A percentile compares a stretch with the other conserved stretches of the same genome.
phyloP scores from a whole-genome alignment of 2,329 filamentous ascomycete genomes.

The Sporothrix phasma region DNA sequence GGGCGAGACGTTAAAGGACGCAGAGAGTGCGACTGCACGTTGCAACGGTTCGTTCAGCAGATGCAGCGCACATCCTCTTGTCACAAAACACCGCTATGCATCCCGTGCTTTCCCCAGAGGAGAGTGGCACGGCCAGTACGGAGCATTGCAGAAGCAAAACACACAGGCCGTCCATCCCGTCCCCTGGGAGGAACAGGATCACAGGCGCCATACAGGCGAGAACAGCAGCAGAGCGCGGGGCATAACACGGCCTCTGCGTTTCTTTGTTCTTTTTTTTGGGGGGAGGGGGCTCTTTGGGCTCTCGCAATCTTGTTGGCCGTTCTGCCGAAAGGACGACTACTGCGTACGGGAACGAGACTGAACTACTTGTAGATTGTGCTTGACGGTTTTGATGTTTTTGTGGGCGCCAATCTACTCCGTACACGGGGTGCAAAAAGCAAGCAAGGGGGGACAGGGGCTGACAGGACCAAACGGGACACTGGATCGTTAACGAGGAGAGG shows the following conservation, averaged over 20 bases:
- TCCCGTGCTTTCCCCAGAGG: background rate
- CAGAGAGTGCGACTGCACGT: background rate
- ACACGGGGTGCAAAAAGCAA: background rate
- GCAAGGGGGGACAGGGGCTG: background rate
- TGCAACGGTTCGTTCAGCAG: background rate
- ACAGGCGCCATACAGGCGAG: background rate
- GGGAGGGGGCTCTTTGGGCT: too few species aligned
- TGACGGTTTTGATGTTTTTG: background rate
- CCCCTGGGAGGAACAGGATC: background rate
- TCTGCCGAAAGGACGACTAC: background rate
- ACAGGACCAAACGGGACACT: too few species aligned
- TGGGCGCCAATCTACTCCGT: background rate
- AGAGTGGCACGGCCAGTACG: background rate
- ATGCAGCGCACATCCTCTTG: too few species aligned
- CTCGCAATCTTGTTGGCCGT: background rate
- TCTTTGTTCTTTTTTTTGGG: background rate
- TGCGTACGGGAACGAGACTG: background rate
- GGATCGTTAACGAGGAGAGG: background rate
- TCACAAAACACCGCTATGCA: background rate
- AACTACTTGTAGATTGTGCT: background rate
- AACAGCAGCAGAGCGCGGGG: background rate
- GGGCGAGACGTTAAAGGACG: background rate
- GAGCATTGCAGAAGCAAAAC: background rate
- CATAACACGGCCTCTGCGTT: background rate
- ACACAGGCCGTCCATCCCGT: background rate